A percentile compares a stretch with the other conserved stretches of the same genome.
phyloP scores from a whole-genome alignment of 345 rosid species.

The Corchorus capsularis region DNA sequence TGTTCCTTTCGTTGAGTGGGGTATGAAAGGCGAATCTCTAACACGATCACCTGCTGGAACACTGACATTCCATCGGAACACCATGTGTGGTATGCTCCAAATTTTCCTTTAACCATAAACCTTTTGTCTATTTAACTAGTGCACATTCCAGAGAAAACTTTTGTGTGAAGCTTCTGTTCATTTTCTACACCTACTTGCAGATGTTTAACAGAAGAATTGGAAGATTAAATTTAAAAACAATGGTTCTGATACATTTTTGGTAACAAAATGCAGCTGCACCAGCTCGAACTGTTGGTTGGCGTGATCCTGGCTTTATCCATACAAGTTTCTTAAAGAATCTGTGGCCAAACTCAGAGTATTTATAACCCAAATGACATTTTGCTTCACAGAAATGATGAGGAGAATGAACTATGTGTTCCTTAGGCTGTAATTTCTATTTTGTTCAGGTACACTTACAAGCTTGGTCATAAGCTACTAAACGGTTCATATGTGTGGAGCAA shows the following conservation, averaged over 20 bases:
- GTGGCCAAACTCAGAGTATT: constrained; percentile 51
- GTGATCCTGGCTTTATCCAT: constrained; percentile 55
- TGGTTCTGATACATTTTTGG: constrained; percentile 6
- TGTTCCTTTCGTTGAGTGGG: constrained; percentile 50
- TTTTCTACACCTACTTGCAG: not conserved
- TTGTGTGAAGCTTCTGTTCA: not conserved
- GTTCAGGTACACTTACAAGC: constrained; percentile 57
- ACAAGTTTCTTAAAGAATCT: constrained; percentile 50
- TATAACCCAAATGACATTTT: constrained; percentile 8
- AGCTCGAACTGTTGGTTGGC: constrained; percentile 53
- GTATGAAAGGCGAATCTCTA: constrained; percentile 26
- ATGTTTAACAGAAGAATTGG: not conserved
- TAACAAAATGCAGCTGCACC: constrained; percentile 42
- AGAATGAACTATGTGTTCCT: not conserved
- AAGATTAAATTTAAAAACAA: not conserved
- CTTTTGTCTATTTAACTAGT: not conserved
- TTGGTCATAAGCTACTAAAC: constrained; percentile 55
- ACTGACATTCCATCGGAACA: constrained; percentile 40
- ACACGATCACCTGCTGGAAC: constrained; percentile 48
- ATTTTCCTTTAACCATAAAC: not conserved
- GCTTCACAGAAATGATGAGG: not conserved
- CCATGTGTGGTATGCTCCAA: constrained; percentile 50
- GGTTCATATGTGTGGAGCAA: constrained; percentile 60
- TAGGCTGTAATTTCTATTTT: not conserved
- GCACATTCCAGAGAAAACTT: not conserved